Evolutionary conservation across 2,329 filamentous ascomycete genomes (phyloP), one percentile per base, ranked within the genome.

Genomic region (Ophiostoma sp.): DNA sequence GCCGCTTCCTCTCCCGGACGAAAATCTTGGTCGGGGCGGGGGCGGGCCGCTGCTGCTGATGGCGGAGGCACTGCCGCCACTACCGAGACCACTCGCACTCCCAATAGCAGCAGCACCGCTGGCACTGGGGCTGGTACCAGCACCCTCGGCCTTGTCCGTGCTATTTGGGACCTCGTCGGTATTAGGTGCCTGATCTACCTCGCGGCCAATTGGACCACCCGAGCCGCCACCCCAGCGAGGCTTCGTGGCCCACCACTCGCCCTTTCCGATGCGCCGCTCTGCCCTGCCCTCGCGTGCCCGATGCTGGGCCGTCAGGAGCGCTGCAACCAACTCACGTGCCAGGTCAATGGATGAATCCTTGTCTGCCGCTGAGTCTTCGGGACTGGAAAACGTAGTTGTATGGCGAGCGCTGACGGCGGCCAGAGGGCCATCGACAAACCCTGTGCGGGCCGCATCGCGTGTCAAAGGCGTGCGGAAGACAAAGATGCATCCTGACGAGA

Each of bases 231-330:
- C 89, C 89, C 89, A 91, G 72, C 89, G 86, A 45, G 84, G 87
- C 77, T 84, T 85, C 8, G 84, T 85, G 0, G 88, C 84, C 89
- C 89, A 91, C 89, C 89, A 91, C 74, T 86, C 82, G 22, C 83
- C 86, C 71, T 89, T 84, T 1, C 89, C 89, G 72, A 90, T 85
- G 0, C 87, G 84, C 69, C 83, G 84, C 79, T 91, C 90, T 0
- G 80, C 80, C 73, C 84, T 87, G 42, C 87, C 87, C 76, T 90
- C 85, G 17, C 89, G 87, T 12, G 86, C 84, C 22, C 90, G 87
- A 75, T 91, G 89, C 78, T 92, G 90, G 0, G 90, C 90, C 8
- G 89, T 89, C 64, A 90, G 82, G 3, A 92, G 82, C 0, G 88
- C 86, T 3, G 89, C 88, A 36, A 90, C 82, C 0, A 91, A 79